These are phyloP conservation scores for Diaporthe vexans DNA, from an alignment of 2,329 filamentous ascomycete genomes.

Conservation along the genomic window DNA sequence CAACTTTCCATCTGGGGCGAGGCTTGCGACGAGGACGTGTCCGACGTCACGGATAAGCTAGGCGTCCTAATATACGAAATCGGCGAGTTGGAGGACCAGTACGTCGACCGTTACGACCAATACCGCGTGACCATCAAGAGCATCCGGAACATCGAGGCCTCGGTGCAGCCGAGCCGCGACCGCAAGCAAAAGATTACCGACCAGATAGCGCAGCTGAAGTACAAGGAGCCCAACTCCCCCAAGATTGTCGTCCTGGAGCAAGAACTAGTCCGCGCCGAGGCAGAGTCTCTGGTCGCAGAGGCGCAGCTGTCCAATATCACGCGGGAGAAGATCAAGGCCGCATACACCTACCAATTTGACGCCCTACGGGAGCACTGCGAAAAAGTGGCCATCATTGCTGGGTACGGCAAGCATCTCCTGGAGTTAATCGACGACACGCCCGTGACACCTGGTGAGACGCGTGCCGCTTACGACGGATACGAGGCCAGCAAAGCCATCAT, in stretches of 20 bases:
- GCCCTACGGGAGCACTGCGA: slow-evolving; percentile 97
- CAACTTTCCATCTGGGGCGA: slow-evolving; percentile 99
- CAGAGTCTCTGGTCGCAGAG: slow-evolving; percentile 98
- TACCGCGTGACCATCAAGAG: slow-evolving; percentile 99
- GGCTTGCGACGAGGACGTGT: slow-evolving; percentile 95
- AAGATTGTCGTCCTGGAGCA: slow-evolving; percentile 98
- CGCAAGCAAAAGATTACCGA: slow-evolving; percentile 99
- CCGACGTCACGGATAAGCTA: slow-evolving; percentile 98
- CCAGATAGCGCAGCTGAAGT: slow-evolving; percentile 98
- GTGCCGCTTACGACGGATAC: slow-evolving; percentile 96
- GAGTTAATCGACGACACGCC: slow-evolving; percentile 97
- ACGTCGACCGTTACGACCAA: slow-evolving; percentile 98
- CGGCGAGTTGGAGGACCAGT: slow-evolving; percentile 97
- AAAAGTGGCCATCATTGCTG: slow-evolving; percentile 97
- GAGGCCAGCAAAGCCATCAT: slow-evolving; percentile 99
- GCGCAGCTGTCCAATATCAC: slow-evolving; percentile 99
- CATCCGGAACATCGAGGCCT: slow-evolving; percentile 98
- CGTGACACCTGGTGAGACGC: slow-evolving; percentile 96
- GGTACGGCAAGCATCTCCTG: slow-evolving; percentile 97
- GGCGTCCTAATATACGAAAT: slow-evolving; percentile 98
- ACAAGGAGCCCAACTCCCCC: slow-evolving; percentile 98
- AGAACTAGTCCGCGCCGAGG: slow-evolving; percentile 97
- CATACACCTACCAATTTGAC: slow-evolving; percentile 98
- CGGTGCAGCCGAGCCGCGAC: slow-evolving; percentile 97
- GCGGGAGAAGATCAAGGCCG: slow-evolving; percentile 98